Evolutionary conservation across 1,284 basidiomycete species (phyloP).

Genomic region (Golubevia sp.): DNA sequence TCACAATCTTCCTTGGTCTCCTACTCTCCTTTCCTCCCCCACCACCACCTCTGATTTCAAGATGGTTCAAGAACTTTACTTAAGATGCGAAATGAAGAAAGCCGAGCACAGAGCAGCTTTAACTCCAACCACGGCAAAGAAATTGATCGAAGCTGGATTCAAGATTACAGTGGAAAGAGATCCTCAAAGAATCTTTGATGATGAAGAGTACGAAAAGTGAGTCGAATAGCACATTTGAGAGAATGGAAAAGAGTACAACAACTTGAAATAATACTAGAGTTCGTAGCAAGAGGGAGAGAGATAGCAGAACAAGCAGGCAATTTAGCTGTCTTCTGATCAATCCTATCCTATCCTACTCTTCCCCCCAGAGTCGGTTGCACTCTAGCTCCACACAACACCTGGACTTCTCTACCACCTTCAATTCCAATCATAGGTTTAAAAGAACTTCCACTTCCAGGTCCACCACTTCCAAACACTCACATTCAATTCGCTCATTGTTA

Average conservation of each 20-base stretch:
- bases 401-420: constrained; percentile 77
- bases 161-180: constrained; percentile 91
- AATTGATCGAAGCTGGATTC: constrained; percentile 88
- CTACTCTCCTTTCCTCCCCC: no score
- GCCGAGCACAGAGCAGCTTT: constrained; percentile 86
- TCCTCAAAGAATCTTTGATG: constrained; percentile 91
- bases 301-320: neutral
- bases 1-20: no score
- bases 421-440: constrained; percentile 94
- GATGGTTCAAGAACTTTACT: no score
- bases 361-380: constrained; percentile 74
- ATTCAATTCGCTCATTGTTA: constrained; percentile 99
- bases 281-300: no score
- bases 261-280: neutral
- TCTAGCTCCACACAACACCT: constrained; percentile 85
- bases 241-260: neutral
- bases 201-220: constrained; percentile 88
- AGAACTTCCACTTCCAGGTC: constrained; percentile 73
- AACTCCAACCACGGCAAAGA: constrained; percentile 88
- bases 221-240: no score
- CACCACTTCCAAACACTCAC: constrained; percentile 70
- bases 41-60: no score
- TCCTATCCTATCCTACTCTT: no score
- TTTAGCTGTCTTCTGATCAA: constrained; percentile 1
- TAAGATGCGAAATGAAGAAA: no score